Evolutionary conservation across 805 yeast species (phyloP), one percentile per base, ranked within the genome.

Genomic region (Candida qinlingensis): DNA sequence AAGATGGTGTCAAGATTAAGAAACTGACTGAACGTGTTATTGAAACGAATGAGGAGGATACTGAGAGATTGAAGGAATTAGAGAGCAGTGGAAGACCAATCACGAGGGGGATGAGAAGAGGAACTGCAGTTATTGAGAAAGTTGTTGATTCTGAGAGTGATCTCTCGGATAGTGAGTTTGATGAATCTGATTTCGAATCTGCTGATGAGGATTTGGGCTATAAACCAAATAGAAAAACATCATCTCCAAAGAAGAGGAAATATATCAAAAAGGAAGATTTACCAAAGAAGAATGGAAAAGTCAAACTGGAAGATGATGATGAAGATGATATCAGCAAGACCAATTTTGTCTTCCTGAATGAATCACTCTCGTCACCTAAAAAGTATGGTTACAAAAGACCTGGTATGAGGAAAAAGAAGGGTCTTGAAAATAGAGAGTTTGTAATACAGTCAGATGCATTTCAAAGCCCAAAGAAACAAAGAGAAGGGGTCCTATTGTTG

Each of bases 381-480:
- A 46, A 34, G 19, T 41, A 40, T 39, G 26, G 44, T 9, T 33
- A 45, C 4, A 49, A 42, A 42, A 48, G 30, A 29, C 46, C 41
- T 4, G 38, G 41, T 12, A 33, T 44, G 33, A 39, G 40, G 10
- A 46, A 39, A 39, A 42, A 50, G 11, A 29, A 26, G 6, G 43
- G 41, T 9, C 26, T 27, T 5, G 45, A 35, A 4, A 54, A 48
- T 30, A 37, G 40, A 11, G 50, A 54, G 6, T 44, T 43, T 9
- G 12, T 54, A 1, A 37, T 53, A 2, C 39, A 41, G 9, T n/a
- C 57, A 43, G 61, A 57, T 10, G 57, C 62, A 1, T 66, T 66
- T 43, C 44, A 54, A 2, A 57, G 66, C 29, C 68, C 69, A 0
- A 59, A 62, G 36, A 62, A 56, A 44, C 59, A 53, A 31, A 58